Evolutionary conservation across 2,329 filamentous ascomycete genomes (phyloP), one percentile per base, ranked within the genome.

Genomic region (Tolypocladium inflatum): DNA sequence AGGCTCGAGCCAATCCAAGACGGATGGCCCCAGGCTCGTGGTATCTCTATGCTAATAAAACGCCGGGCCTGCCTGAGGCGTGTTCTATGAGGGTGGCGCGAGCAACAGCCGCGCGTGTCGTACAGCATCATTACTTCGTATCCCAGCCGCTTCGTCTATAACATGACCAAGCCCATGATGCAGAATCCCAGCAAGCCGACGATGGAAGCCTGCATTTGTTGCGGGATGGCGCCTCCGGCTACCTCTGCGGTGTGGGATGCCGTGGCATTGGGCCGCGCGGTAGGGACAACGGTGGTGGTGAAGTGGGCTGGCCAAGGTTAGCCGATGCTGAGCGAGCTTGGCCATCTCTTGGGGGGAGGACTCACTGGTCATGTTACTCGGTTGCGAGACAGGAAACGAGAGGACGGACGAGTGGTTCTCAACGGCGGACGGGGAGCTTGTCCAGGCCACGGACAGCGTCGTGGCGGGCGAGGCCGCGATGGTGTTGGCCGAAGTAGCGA

Each of bases 181-280:
- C 70, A 70, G 59, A 73, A 73, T 41, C 69, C 71, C 58, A 74
- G 57, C n/a, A 73, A 63, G 39, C 71, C 71, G 48, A 62, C 67
- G 60, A 71, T 67, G 54, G 71, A 73, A 52, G 63, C 63, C 60
- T 71, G 65, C 68, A 71, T 67, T 55, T 68, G 66, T 56, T 67
- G 65, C 42, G 68, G 64, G 52, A 70, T 64, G 23, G 69, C 70
- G 38, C 70, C 71, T 21, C 68, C 71, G 15, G 69, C 68, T 21
- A 68, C 66, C 42, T 65, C 64, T 33, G 67, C 59, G 48, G 66
- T 57, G n/a, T 59, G 62, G 26, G 66, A 64, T 42, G 61, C 57
- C n/a, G 70, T 68, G 21, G 64, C 63, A 57, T 69, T 69, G 60
- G 65, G 62, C 21, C 61, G 38, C 7, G 61, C 57, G n/a, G 61